These are phyloP conservation scores for Boletus speciosus DNA, from an alignment of 768 basidiomycete genomes.

Conservation along the genomic window DNA sequence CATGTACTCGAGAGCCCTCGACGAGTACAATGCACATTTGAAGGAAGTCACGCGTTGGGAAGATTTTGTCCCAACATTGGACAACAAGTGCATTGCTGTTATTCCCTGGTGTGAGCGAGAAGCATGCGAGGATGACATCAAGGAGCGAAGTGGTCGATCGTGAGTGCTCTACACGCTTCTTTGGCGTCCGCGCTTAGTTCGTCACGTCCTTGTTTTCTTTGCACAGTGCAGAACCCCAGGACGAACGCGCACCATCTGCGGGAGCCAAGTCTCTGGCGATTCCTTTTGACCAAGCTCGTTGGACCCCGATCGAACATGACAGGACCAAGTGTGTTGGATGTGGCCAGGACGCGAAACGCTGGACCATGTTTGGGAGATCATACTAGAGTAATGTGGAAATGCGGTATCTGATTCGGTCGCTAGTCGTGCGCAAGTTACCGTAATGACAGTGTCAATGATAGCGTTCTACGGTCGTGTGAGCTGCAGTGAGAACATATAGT, in stretches of 20 bases:
- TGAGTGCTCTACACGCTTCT: slow-evolving; percentile 34
- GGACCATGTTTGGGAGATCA: slow-evolving; percentile 95
- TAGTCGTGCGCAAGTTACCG: background rate
- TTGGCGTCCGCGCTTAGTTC: background rate
- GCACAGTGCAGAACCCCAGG: slow-evolving; percentile 74
- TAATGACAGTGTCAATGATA: background rate
- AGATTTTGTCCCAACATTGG: slow-evolving; percentile 86
- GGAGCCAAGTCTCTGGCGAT: slow-evolving; percentile 97
- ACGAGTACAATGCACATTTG: slow-evolving; percentile 65
- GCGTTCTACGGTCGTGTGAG: background rate
- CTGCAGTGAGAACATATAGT: background rate
- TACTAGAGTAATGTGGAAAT: slow-evolving; percentile 44
- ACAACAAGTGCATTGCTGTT: slow-evolving; percentile 81
- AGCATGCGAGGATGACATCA: slow-evolving; percentile 96
- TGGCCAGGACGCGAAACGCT: slow-evolving; percentile 83
- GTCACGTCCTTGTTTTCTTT: background rate
- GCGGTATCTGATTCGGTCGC: background rate
- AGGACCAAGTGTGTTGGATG: slow-evolving; percentile 91
- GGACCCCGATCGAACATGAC: slow-evolving; percentile 74
- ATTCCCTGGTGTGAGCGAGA: slow-evolving; percentile 97
- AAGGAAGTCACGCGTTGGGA: slow-evolving; percentile 84
- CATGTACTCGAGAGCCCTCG: slow-evolving; percentile 80
- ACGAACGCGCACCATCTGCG: slow-evolving; percentile 94
- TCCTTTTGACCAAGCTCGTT: slow-evolving; percentile 88
- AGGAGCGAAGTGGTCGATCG: slow-evolving; percentile 86